These are phyloP conservation scores for Rosa lucieae DNA, from an alignment of 306 rosid genomes.

Conservation along the genomic window DNA sequence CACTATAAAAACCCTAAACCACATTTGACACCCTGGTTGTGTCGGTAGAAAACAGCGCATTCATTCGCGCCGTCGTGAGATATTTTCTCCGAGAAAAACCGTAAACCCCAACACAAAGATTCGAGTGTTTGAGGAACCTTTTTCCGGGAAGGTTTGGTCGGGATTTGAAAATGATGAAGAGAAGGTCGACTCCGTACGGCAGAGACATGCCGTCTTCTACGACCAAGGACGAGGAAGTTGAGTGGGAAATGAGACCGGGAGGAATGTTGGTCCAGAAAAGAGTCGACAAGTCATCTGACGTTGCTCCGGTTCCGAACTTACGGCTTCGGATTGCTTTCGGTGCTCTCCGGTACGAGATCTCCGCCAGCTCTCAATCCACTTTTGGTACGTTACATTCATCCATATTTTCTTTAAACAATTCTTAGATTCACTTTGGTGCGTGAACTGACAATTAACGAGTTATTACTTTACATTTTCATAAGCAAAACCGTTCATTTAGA, in stretches of 20 bases:
- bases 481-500: not conserved
- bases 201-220: slow-evolving; percentile 27
- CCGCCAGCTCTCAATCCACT: slow-evolving; percentile 52
- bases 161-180: slow-evolving; percentile 45
- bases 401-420: not conserved
- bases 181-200: slow-evolving; percentile 25
- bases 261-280: slow-evolving; percentile 86
- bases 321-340: slow-evolving; percentile 65
- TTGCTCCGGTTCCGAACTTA: slow-evolving; percentile 31
- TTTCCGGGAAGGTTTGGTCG: slow-evolving; percentile 20
- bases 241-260: slow-evolving; percentile 87
- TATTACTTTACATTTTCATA: not conserved
- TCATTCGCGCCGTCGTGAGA: slow-evolving; percentile 7
- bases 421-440: not conserved
- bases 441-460: not conserved
- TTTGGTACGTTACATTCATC: slow-evolving; percentile 45
- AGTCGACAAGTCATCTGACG: slow-evolving; percentile 11
- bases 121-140: not conserved
- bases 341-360: slow-evolving; percentile 60
- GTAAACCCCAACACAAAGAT: not conserved
- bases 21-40: slow-evolving; percentile 29
- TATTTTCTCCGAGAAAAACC: slow-evolving; percentile 19
- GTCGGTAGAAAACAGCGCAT: slow-evolving; percentile 46
- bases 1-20: slow-evolving; percentile 21
- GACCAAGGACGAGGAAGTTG: slow-evolving; percentile 32